A percentile compares a stretch with the other conserved stretches of the same genome.
Evolutionary conservation across 2,329 filamentous ascomycete genomes (phyloP).

Genomic region (Alternaria sp.): DNA sequence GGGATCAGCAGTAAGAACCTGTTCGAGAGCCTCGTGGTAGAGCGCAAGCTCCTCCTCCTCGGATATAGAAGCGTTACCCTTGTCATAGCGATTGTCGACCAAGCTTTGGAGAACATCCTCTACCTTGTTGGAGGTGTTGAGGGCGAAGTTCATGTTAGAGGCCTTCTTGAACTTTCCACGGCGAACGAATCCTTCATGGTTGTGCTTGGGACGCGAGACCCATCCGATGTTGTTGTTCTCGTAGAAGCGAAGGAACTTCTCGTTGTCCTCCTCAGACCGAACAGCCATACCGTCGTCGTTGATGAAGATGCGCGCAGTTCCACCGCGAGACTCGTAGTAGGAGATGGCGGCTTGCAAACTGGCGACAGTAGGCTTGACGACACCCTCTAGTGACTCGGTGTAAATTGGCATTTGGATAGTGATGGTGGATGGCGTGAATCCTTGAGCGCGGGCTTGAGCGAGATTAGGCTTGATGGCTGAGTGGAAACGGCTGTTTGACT

Average conservation of each 20-base stretch:
- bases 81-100: slow-evolving; percentile 34
- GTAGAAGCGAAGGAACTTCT: slow-evolving; percentile 54
- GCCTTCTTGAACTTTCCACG: slow-evolving; percentile 53
- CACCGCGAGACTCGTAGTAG: slow-evolving; percentile 61
- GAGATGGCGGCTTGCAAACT: slow-evolving; percentile 73
- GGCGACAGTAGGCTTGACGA: slow-evolving; percentile 77
- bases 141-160: slow-evolving; percentile 76
- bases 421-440: slow-evolving; percentile 69
- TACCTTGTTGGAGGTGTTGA: slow-evolving; percentile 67
- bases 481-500: slow-evolving; percentile 80
- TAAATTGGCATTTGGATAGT: slow-evolving; percentile 84
- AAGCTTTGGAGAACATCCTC: slow-evolving; percentile 68
- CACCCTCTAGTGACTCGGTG: slow-evolving; percentile 77
- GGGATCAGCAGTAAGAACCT: slow-evolving; percentile 72
- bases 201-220: slow-evolving; percentile 56
- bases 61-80: slow-evolving; percentile 33
- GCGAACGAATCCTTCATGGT: slow-evolving; percentile 36
- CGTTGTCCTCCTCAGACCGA: slow-evolving; percentile 57
- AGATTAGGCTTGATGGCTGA: slow-evolving; percentile 63
- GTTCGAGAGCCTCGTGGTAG: slow-evolving; percentile 57
- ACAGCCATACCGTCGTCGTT: slow-evolving; percentile 73
- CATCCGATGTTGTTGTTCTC: slow-evolving; percentile 59
- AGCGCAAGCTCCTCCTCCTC: slow-evolving; percentile 45
- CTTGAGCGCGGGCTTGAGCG: slow-evolving; percentile 62
- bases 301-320: slow-evolving; percentile 71